Percentiles rank a stretch among this genome's conserved stretches.
These are phyloP conservation scores for Monilinia fructicola DNA, from an alignment of 2,329 filamentous ascomycete genomes.

Conservation along the genomic window DNA sequence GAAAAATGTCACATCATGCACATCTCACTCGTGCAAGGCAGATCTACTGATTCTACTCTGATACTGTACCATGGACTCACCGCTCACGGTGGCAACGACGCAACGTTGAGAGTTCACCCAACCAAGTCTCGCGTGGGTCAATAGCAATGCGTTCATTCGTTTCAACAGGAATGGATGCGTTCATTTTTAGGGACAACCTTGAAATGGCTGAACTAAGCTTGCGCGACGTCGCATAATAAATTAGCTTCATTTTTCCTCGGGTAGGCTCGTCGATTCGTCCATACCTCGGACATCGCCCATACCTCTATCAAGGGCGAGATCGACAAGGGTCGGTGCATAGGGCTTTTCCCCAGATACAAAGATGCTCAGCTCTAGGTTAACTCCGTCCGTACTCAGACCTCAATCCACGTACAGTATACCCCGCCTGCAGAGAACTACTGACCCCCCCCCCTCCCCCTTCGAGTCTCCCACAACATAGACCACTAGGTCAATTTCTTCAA, in stretches of 20 bases:
- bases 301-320: conserved; percentile 4
- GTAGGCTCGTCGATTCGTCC: not conserved
- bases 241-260: not conserved
- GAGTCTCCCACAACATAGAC: conserved; percentile 5
- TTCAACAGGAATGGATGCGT: not conserved
- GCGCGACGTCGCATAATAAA: conserved; percentile 2
- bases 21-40: conserved; percentile 16
- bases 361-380: conserved; percentile 3
- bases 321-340: not conserved
- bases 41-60: not conserved
- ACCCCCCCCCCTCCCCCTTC: no score
- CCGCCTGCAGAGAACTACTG: not conserved
- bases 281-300: not conserved
- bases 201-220: not conserved
- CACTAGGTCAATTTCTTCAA: conserved; percentile 15
- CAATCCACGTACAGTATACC: not conserved
- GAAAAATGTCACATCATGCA: not conserved
- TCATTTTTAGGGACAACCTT: not conserved
- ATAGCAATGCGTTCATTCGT: not conserved
- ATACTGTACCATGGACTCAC: not conserved
- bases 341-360: conserved; percentile 9
- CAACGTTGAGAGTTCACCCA: not conserved
- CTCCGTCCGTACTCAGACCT: conserved; percentile 10
- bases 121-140: not conserved
- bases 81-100: not conserved